A percentile compares a stretch with the other conserved stretches of the same genome.
Evolutionary conservation across 139 green algal genomes (phyloP).

Genomic region (Micractinium conductrix): DNA sequence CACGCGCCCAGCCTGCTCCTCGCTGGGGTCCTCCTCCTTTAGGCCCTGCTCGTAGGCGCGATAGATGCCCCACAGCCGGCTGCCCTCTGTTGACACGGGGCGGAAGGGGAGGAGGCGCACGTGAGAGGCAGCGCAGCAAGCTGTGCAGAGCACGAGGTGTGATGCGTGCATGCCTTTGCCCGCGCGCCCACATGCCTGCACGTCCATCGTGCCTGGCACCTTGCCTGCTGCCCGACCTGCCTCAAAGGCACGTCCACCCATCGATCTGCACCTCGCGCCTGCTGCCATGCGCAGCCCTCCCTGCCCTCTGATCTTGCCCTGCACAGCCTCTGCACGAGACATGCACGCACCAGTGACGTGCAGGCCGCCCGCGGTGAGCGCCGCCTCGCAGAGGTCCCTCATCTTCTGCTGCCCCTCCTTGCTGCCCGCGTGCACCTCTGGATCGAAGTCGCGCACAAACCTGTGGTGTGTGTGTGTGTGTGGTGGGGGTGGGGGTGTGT

Average conservation of each 20-base stretch:
- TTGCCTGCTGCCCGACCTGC: too few relatives aligned
- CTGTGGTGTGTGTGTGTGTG: conserved; percentile 12
- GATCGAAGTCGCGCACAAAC: conserved; percentile 57
- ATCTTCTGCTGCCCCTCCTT: conserved; percentile 49
- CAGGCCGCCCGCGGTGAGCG: conserved; percentile 71
- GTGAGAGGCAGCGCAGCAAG: neutral
- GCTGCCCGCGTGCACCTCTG: conserved; percentile 42
- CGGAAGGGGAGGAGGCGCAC: too few relatives aligned
- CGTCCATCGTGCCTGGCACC: too few relatives aligned
- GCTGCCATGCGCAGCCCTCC: neutral
- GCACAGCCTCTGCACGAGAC: too few relatives aligned
- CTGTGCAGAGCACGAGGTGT: neutral
- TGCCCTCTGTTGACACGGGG: conserved; percentile 42
- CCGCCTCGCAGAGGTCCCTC: conserved; percentile 64
- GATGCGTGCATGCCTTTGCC: neutral
- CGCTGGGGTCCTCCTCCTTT: neutral
- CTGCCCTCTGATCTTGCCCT: neutral
- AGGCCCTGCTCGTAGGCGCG: conserved; percentile 44
- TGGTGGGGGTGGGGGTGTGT: neutral
- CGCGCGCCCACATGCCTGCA: too few relatives aligned
- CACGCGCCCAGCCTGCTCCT: conserved; percentile 63
- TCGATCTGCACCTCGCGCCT: too few relatives aligned
- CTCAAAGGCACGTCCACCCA: too few relatives aligned
- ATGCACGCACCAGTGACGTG: conserved; percentile 44
- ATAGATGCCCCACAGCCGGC: conserved; percentile 63